Evolutionary conservation across 345 rosid genomes (phyloP), one percentile per base, ranked within the genome.

Genomic region (Leavenworthia alabamica): DNA sequence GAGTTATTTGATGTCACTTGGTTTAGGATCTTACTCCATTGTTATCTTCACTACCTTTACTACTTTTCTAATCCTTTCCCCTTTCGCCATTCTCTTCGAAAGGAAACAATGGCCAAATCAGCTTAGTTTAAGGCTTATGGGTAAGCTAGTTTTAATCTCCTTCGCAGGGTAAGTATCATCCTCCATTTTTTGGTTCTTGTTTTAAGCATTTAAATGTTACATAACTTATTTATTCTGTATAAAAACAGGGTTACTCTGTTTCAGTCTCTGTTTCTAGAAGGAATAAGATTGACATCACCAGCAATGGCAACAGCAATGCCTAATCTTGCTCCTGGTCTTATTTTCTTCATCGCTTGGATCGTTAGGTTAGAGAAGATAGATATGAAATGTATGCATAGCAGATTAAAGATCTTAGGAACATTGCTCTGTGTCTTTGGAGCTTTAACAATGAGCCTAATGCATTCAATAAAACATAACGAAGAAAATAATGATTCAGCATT

Each of bases 301-400:
- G 89, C 96, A 58, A 54, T 90, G 77, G 97, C 97, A 39, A 93
- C 97, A 37, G 92, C 99, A 17, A 93, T 93, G 99, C 96, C 96
- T 20, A 93, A 93, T 76, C 88, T 93, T 11, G 92, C 95, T 73
- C 99, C 97, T 0, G 96, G 88, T 40, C 77, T 93, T 14, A 87
- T 93, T 54, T 93, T 93, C 48, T 48, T 81, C 47, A 93, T 93
- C 33, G 95, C 99, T 14, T 89, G 97, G 92, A 44, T 68, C 36
- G 69, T 77, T 37, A 73, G 97, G 81, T 56, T 80, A 37, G 99
- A 89, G 80, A 84, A 78, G 69, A 80, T 93, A 49, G 54, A 71
- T n/a, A 40, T 86, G 8, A 78, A 62, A 57, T 83, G 90, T 71
- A 2, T 76, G 41, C 83, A 87, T 79, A 84, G 96, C 81, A 83